A percentile compares a stretch with the other conserved stretches of the same genome.
phyloP scores from a whole-genome alignment of 345 rosid genomes.

The Pistacia atlantica region DNA sequence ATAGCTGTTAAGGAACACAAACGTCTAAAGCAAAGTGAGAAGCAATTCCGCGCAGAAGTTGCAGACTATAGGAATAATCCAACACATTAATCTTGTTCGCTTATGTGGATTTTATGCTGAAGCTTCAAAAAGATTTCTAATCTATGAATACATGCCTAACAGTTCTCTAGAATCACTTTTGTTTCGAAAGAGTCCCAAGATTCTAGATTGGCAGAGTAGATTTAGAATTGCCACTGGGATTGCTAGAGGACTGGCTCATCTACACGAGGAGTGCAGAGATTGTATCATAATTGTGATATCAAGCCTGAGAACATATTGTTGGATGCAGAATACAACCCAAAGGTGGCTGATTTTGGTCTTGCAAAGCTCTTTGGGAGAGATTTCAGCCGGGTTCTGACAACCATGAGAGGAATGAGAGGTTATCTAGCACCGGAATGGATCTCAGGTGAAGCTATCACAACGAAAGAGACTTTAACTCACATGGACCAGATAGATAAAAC shows the following conservation, averaged over 20 bases:
- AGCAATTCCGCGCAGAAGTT: constrained; percentile 26
- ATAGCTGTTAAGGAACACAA: constrained; percentile 29
- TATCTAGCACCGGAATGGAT: constrained; percentile 21
- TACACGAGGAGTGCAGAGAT: constrained; percentile 23
- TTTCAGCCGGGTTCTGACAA: constrained; percentile 20
- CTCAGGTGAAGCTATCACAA: constrained; percentile 22
- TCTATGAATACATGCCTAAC: constrained; percentile 27
- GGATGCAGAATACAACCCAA: constrained; percentile 19
- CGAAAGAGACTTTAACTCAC: constrained; percentile 5
- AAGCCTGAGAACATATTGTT: constrained; percentile 19
- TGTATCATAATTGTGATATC: constrained; percentile 21
- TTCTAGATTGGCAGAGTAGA: constrained; percentile 16
- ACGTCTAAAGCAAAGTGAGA: constrained; percentile 24
- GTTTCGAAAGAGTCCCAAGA: constrained; percentile 4
- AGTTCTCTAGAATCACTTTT: constrained; percentile 21
- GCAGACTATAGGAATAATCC: constrained; percentile 23
- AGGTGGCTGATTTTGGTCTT: constrained; percentile 20
- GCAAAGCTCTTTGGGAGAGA: constrained; percentile 17
- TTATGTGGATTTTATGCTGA: constrained; percentile 18
- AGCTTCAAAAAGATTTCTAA: constrained; percentile 7
- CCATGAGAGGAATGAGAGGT: constrained; percentile 22
- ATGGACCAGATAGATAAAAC: too few relatives aligned
- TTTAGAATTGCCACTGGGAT: constrained; percentile 22
- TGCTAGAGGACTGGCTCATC: constrained; percentile 23
- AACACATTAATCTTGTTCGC: constrained; percentile 25